phyloP scores from a whole-genome alignment of 176 grass and related monocot genomes.

The Melocanna baccifera region DNA sequence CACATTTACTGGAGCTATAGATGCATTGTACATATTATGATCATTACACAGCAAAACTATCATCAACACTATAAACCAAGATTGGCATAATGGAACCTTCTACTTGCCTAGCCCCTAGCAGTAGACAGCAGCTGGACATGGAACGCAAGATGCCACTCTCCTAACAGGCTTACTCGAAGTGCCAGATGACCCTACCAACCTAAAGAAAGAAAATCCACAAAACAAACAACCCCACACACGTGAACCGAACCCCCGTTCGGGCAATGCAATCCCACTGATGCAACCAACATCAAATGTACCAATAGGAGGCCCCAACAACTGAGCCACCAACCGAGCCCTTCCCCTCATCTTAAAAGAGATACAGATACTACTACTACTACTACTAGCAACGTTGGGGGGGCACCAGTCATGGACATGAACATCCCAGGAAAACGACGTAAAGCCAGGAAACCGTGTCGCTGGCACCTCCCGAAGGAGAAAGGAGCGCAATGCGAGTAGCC shows the following conservation, averaged over 20 bases:
- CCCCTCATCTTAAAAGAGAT: not conserved
- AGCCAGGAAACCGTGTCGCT: not conserved
- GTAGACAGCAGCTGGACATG: not conserved
- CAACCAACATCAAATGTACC: not conserved
- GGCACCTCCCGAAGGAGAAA: not conserved
- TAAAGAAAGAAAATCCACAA: not conserved
- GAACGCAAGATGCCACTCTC: not conserved
- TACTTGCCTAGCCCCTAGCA: not conserved
- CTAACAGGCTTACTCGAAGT: not conserved
- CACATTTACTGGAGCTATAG: not conserved
- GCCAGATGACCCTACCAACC: not conserved
- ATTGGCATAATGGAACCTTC: not conserved
- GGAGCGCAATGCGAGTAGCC: slow-evolving; percentile 30
- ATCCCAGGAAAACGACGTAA: slow-evolving; percentile 44
- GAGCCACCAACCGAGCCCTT: not conserved
- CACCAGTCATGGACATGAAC: slow-evolving; percentile 24
- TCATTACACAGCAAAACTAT: not conserved
- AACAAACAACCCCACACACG: not conserved
- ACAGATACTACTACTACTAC: not conserved
- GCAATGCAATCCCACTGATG: not conserved
- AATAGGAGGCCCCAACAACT: not conserved
- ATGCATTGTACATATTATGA: not conserved
- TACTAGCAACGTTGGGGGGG: not conserved
- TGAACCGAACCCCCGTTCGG: not conserved
- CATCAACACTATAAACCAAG: not conserved